Conservation (phyloP, 108 stramenopile genomes). For the Fistulifera pelliculosa region DNA sequence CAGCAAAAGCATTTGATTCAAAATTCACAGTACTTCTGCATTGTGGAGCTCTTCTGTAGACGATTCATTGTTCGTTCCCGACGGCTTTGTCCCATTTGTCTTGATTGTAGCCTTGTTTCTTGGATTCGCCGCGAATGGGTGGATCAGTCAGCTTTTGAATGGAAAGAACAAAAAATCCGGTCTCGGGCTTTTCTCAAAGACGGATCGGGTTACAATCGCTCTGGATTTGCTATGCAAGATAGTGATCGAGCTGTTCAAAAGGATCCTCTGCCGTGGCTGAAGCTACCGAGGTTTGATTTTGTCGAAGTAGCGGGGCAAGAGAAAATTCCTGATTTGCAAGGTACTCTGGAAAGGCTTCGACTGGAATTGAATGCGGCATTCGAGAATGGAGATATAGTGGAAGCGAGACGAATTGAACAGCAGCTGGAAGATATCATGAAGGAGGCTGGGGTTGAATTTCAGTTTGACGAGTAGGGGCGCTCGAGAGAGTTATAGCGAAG, state of each 20-base stretch:
- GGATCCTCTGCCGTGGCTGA: constrained; percentile 74
- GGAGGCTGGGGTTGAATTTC: not conserved
- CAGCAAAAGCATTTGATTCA: no score
- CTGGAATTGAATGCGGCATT: no score
- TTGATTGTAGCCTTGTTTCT: constrained; percentile 27
- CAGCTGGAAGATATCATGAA: not conserved
- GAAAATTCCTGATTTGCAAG: not conserved
- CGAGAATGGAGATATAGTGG: no score
- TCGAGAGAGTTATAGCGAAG: no score
- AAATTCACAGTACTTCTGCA: no score
- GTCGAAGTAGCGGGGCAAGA: constrained; percentile 73
- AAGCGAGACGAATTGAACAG: no score
- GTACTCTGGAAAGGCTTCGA: no score
- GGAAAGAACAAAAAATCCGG: constrained; percentile 44
- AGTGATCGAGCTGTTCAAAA: constrained; percentile 8
- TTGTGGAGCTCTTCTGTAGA: not conserved
- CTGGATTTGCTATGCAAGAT: constrained; percentile 24
- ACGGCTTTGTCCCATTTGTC: constrained; percentile 6
- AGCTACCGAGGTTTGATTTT: constrained; percentile 60
- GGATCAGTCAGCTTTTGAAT: constrained; percentile 48
- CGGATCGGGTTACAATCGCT: constrained; percentile 44
- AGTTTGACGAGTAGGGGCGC: not conserved
- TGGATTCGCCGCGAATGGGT: constrained; percentile 43
- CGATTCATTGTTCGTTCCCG: not conserved
- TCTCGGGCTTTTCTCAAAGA: constrained; percentile 63